phyloP scores from a whole-genome alignment of 345 rosid species.

The Corymbia maculata region DNA sequence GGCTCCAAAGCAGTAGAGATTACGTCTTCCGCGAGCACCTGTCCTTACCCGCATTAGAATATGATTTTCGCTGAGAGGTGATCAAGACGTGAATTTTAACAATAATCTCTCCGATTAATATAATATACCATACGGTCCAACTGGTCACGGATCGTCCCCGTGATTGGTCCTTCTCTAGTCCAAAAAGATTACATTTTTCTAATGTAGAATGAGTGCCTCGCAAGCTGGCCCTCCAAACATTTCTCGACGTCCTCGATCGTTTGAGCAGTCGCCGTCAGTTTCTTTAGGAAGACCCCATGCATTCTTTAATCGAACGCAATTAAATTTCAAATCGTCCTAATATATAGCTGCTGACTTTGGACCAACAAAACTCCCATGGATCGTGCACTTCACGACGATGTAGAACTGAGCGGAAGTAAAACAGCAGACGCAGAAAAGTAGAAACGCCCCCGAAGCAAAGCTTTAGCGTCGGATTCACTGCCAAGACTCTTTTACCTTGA shows the following conservation, averaged over 20 bases:
- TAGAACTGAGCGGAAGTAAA: background rate
- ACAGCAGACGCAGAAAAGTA: background rate
- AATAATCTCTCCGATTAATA: background rate
- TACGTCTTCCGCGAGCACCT: background rate
- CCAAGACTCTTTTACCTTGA: background rate
- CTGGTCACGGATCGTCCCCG: background rate
- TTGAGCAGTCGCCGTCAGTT: slow-evolving; percentile 9
- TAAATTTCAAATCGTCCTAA: background rate
- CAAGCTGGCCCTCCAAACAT: background rate
- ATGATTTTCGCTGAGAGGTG: background rate
- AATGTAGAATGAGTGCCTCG: background rate
- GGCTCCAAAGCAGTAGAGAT: background rate
- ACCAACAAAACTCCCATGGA: background rate
- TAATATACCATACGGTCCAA: background rate
- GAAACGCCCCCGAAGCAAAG: background rate
- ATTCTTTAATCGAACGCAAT: background rate
- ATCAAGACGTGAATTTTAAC: background rate
- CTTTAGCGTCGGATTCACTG: background rate
- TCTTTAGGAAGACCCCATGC: background rate
- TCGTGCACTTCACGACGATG: background rate
- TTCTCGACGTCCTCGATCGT: slow-evolving; percentile 1
- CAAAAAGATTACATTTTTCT: background rate
- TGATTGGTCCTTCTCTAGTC: background rate
- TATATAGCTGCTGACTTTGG: background rate
- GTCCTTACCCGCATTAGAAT: background rate